Conservation (phyloP, 2,329 filamentous ascomycete genomes). For the Dactylellina drechsleri region DNA sequence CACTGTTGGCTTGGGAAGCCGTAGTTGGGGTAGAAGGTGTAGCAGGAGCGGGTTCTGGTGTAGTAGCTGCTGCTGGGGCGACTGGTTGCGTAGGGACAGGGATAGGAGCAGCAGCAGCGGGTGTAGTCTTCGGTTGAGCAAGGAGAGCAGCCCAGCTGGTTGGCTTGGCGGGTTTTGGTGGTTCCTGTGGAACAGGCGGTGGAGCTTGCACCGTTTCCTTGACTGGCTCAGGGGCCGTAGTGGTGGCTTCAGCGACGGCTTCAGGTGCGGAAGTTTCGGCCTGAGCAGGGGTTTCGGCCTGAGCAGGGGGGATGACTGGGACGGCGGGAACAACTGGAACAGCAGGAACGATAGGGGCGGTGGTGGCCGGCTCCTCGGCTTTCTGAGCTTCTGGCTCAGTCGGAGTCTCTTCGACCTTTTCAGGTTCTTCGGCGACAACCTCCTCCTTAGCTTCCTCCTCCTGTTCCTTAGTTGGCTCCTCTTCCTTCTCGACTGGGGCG, state of each 20-base stretch:
- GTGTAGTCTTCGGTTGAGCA: constrained; percentile 20
- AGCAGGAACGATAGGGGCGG: constrained; percentile 33
- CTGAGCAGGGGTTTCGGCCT: constrained; percentile 40
- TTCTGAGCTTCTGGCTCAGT: constrained; percentile 46
- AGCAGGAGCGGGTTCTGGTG: constrained; percentile 64
- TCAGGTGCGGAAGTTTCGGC: constrained; percentile 33
- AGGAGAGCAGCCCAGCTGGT: constrained; percentile 50
- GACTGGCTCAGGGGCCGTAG: constrained; percentile 40
- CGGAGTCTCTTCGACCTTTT: constrained; percentile 52
- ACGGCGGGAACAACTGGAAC: constrained; percentile 49
- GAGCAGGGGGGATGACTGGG: constrained; percentile 29
- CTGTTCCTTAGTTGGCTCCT: constrained; percentile 28
- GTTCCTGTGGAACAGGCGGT: constrained; percentile 49
- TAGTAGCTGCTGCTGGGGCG: constrained; percentile 61
- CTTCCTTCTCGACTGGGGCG: constrained; percentile 61
- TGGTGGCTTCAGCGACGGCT: constrained; percentile 17
- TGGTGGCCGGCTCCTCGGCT: constrained; percentile 29
- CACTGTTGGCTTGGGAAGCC: constrained; percentile 66
- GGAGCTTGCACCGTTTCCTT: constrained; percentile 37
- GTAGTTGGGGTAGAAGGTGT: constrained; percentile 61
- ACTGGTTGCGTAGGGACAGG: constrained; percentile 59
- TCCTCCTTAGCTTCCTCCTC: constrained; percentile 57
- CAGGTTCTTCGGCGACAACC: constrained; percentile 11
- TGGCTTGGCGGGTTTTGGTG: constrained; percentile 48
- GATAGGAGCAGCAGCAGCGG: constrained; percentile 58